Conservation (phyloP, 306 rosid genomes). For the Acmispon strigosus region DNA sequence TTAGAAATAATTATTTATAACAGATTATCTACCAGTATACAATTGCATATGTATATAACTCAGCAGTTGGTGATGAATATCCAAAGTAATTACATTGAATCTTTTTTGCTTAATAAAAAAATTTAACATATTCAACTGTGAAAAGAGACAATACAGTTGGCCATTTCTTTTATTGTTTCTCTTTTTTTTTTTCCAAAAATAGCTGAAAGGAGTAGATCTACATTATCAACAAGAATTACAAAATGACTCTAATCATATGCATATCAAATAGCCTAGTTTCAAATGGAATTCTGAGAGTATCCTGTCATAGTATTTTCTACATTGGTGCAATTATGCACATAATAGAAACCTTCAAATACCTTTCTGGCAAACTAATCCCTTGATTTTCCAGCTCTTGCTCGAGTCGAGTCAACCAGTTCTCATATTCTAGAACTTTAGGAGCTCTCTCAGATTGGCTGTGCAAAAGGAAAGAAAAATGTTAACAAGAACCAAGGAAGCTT, state of each 20-base stretch:
- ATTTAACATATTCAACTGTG: neutral
- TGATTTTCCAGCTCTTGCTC: conserved; percentile 60
- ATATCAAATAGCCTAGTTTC: conserved; percentile 1
- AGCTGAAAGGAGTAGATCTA: neutral
- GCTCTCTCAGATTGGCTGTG: conserved; percentile 45
- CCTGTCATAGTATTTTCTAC: neutral
- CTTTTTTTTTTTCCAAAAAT: neutral
- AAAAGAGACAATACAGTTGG: neutral
- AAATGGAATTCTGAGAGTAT: conserved; percentile 7
- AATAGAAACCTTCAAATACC: conserved; percentile 38
- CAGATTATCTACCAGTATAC: neutral
- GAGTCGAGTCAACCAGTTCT: conserved; percentile 58
- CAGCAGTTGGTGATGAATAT: neutral
- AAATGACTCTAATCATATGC: conserved; percentile 5
- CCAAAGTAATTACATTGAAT: neutral
- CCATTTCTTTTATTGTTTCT: neutral
- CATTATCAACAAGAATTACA: conserved; percentile 3
- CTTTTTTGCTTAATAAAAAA: neutral
- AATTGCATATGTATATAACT: neutral
- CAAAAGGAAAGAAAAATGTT: conserved; percentile 21
- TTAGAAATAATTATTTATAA: neutral
- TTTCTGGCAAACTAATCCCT: conserved; percentile 78
- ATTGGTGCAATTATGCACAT: conserved; percentile 5
- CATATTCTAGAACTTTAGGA: conserved; percentile 42
- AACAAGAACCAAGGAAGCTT: conserved; percentile 5